Base-by-base conservation (phyloP, 192 early-diverging fungal genomes). In the Backusella luteola region DNA sequence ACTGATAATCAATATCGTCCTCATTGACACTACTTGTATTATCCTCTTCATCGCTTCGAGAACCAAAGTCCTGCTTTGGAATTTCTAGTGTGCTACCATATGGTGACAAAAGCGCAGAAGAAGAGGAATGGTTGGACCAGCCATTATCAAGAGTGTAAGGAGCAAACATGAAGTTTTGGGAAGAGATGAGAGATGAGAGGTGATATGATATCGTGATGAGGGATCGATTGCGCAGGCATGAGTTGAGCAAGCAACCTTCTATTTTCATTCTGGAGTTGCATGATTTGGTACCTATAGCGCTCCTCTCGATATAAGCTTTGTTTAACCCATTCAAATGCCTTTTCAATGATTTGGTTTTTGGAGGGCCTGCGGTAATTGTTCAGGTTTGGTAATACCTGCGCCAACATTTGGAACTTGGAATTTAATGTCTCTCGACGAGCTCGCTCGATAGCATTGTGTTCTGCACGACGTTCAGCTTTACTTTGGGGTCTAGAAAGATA, bases 381-480 rank as follows among this genome's bases (percentile, higher is more conserved):
- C 32, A 94, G 88, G 21, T 89, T 85, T 23, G 93, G 93, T 34
- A 94, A 83, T 19, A 91, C 84, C 75, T 90, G 87, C 23, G 93
- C 93, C 52, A 94, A 82, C 36, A 93, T 91, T 82, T 93, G 93
- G 81, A 94, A 94, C 79, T 92, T 89, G 35, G 82, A 86, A 79
- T 94, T 94, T 41, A 94, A 86, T 17, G 83, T 89, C 83, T 94
- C 93, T 32, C 93, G 89, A 66, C 93, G 84, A 41, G 92, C 91
- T 19, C 93, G 82, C 74, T 94, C 93, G 56, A 91, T 92, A 15
- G 92, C 92, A 77, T 94, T 94, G 82, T 94, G 93, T 35, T 87
- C 90, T 32, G 92, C 93, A 36, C 93, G 87, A 67, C 77, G 71
- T 14, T 78, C 77, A 53, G 77, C 77, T 38, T 78, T 78, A 41